phyloP scores from a whole-genome alignment of 768 basidiomycete species.

The Tulasnella sp. region DNA sequence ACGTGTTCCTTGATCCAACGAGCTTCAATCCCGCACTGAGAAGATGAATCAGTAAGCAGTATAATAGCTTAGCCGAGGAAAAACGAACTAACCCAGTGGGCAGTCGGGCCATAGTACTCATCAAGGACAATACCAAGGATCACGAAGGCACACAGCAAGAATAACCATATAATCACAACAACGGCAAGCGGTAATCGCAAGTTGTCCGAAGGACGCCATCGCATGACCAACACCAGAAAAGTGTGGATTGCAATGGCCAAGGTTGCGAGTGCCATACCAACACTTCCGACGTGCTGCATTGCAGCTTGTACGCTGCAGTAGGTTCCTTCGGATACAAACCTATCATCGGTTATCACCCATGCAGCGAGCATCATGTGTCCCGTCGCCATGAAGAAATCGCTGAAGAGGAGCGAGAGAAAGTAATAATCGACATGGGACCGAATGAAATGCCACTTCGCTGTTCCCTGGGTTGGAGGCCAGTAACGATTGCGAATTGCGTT shows the following conservation, averaged over 20 bases:
- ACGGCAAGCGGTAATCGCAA: slow-evolving; percentile 27
- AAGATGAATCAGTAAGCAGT: background rate
- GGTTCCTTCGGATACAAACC: too few species aligned
- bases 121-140: too few species aligned
- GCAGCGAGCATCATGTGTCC: slow-evolving; percentile 2
- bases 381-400: background rate
- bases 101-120: too few species aligned
- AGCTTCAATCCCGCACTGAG: background rate
- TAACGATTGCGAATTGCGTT: background rate
- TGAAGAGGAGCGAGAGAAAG: slow-evolving; percentile 2
- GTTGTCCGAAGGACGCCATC: slow-evolving; percentile 24
- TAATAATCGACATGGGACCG: too few species aligned
- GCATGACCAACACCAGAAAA: slow-evolving; percentile 30
- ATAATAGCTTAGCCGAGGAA: background rate
- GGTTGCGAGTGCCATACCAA: slow-evolving; percentile 34
- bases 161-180: slow-evolving; percentile 30
- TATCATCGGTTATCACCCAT: slow-evolving; percentile 1
- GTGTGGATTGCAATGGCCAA: slow-evolving; percentile 34
- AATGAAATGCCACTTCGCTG: too few species aligned
- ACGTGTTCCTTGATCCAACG: background rate
- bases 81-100: slow-evolving; percentile 22
- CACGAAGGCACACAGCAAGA: slow-evolving; percentile 12
- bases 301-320: slow-evolving; percentile 23
- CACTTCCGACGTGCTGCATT: slow-evolving; percentile 32
- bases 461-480: background rate